Percentiles rank a stretch among this genome's conserved stretches.
phyloP scores from a whole-genome alignment of 768 basidiomycete genomes.

The Rhodotorula sphaerocarpa region DNA sequence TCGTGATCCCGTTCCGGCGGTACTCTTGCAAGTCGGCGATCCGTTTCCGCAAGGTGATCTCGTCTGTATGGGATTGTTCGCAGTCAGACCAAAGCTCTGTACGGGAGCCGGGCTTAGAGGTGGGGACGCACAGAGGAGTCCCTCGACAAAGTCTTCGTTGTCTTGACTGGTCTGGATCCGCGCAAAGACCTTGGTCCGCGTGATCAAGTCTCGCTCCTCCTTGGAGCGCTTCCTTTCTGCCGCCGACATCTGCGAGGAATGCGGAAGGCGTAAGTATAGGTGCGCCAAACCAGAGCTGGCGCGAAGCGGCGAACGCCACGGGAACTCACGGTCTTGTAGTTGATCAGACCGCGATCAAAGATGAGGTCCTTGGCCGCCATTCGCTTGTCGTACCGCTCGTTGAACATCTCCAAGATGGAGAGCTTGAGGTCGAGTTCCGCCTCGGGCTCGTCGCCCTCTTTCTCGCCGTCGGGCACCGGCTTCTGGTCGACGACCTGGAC shows the following conservation, averaged over 20 bases:
- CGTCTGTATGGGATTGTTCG: no score
- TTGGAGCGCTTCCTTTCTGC: constrained; percentile 80
- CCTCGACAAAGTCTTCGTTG: constrained; percentile 76
- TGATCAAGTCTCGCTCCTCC: constrained; percentile 83
- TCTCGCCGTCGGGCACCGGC: constrained; percentile 41
- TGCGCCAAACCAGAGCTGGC: no score
- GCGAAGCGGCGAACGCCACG: neutral
- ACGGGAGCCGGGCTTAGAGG: neutral
- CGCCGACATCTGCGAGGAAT: constrained; percentile 66
- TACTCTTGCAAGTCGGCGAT: constrained; percentile 88
- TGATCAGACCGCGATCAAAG: constrained; percentile 80
- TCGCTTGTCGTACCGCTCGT: constrained; percentile 75
- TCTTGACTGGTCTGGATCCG: constrained; percentile 83
- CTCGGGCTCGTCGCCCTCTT: constrained; percentile 62
- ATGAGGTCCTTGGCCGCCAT: constrained; percentile 77
- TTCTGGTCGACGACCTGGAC: constrained; percentile 58
- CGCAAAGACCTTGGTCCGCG: constrained; percentile 82
- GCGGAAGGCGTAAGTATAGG: no score
- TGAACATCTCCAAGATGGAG: constrained; percentile 80
- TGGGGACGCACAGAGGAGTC: constrained; percentile 67
- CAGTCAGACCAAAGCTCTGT: no score
- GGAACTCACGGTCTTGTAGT: constrained; percentile 80
- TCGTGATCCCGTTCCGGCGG: constrained; percentile 73
- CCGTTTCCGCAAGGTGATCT: constrained; percentile 72
- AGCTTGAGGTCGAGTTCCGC: constrained; percentile 82